phyloP scores from a whole-genome alignment of 129 eudicot genomes.

The Artemisia tridentata region DNA sequence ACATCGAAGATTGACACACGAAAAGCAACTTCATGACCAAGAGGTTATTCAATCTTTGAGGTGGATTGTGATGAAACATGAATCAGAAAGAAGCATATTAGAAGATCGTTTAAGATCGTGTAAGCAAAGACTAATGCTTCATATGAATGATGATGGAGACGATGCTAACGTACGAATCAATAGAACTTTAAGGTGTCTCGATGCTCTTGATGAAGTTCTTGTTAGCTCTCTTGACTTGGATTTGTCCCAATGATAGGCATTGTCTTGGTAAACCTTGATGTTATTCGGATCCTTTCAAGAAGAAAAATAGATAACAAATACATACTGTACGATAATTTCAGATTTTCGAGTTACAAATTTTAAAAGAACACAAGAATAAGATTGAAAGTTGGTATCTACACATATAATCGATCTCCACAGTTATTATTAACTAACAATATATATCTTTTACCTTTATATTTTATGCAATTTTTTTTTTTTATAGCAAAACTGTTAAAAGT shows the following conservation, averaged over 20 bases:
- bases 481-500: too few species aligned
- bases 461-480: too few species aligned
- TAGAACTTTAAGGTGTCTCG: conserved; percentile 35
- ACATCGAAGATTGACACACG: conserved; percentile 53
- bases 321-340: neutral
- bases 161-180: conserved; percentile 43
- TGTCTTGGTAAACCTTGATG: neutral
- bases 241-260: conserved; percentile 37
- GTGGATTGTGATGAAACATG: conserved; percentile 76
- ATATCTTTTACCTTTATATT: too few species aligned
- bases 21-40: conserved; percentile 85
- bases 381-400: neutral
- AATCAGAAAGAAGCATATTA: conserved; percentile 54
- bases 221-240: conserved; percentile 67
- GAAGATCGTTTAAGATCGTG: conserved; percentile 60
- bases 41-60: conserved; percentile 70
- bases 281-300: neutral
- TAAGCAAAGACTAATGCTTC: conserved; percentile 43
- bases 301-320: neutral
- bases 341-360: neutral
- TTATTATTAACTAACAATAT: too few species aligned
- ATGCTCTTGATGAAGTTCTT: conserved; percentile 45
- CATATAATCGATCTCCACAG: neutral
- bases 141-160: conserved; percentile 42
- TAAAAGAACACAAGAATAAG: neutral